Evolutionary conservation across 1,139 yeast species (phyloP).

Genomic region (Scheffersomyces parashehatae): DNA sequence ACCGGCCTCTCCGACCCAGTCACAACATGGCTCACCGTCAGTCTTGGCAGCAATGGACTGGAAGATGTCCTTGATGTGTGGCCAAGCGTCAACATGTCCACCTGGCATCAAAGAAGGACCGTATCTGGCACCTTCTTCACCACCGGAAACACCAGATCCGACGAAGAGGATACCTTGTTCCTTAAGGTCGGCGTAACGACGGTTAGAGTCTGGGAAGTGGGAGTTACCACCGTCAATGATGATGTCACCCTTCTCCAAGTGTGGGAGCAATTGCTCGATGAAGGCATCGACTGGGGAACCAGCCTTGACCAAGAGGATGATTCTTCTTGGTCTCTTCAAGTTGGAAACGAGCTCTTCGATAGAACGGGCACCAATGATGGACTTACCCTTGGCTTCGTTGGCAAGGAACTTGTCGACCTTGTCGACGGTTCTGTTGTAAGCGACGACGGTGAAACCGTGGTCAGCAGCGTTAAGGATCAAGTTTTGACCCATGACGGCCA

Average conservation of each 20-base stretch:
- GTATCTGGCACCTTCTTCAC: conserved; percentile 99
- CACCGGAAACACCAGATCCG: conserved; percentile 99
- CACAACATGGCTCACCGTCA: conserved; percentile 99
- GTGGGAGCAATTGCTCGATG: conserved; percentile 84
- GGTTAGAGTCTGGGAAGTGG: conserved; percentile 97
- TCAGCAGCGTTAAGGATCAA: conserved; percentile 97
- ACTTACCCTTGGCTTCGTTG: conserved; percentile 91
- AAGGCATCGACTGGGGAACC: conserved; percentile 93
- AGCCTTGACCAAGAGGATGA: conserved; percentile 92
- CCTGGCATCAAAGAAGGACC: conserved; percentile 99
- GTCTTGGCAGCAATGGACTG: conserved; percentile 95
- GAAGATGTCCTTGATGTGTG: conserved; percentile 94
- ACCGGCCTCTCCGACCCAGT: conserved; percentile 99
- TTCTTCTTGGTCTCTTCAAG: conserved; percentile 96
- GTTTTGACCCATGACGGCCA: conserved; percentile 99
- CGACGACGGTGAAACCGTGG: conserved; percentile 96
- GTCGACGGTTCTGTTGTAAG: conserved; percentile 95
- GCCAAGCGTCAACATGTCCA: conserved; percentile 98
- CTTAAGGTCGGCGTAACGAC: conserved; percentile 90
- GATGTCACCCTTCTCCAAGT: conserved; percentile 95
- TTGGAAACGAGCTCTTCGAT: conserved; percentile 83
- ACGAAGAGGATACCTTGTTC: conserved; percentile 87
- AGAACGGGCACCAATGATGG: conserved; percentile 94
- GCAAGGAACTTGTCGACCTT: conserved; percentile 92
- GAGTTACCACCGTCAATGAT: conserved; percentile 99